Conservation (phyloP, 352 stramenopile species). For the Albugo laibachii region DNA sequence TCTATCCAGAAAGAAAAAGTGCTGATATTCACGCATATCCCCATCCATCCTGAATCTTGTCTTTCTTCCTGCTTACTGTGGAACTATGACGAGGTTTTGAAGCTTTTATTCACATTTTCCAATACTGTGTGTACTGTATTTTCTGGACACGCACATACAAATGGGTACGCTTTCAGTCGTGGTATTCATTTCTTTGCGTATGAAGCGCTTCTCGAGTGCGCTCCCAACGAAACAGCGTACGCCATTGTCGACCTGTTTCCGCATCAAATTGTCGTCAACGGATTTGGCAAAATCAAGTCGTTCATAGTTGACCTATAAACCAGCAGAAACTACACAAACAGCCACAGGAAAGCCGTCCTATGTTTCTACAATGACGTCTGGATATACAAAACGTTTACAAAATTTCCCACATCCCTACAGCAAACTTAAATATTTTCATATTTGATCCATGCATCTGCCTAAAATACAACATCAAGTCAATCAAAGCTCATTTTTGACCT, state of each 20-base stretch:
- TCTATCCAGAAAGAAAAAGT: constrained; percentile 19
- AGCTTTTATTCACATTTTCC: constrained; percentile 15
- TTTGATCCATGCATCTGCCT: no score
- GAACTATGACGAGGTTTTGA: constrained; percentile 56
- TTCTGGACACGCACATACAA: constrained; percentile 39
- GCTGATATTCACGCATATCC: constrained; percentile 54
- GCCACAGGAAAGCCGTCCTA: no score
- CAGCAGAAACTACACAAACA: no score
- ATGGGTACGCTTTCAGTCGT: constrained; percentile 23
- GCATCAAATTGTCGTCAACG: constrained; percentile 28
- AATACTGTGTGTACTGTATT: constrained; percentile 41
- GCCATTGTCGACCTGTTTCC: constrained; percentile 33
- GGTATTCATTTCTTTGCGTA: constrained; percentile 51
- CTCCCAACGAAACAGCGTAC: constrained; percentile 29
- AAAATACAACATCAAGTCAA: no score
- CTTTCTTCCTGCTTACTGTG: constrained; percentile 30
- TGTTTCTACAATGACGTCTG: no score
- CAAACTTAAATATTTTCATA: no score
- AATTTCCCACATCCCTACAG: no score
- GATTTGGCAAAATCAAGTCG: constrained; percentile 35
- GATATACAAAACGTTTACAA: no score
- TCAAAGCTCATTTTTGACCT: no score
- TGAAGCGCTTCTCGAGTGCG: constrained; percentile 49
- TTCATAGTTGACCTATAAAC: constrained; percentile 3
- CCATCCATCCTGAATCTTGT: constrained; percentile 26